A percentile compares a stretch with the other conserved stretches of the same genome.
Evolutionary conservation across 805 yeast species (phyloP).

Genomic region (Schizosaccharomyces pombe): DNA sequence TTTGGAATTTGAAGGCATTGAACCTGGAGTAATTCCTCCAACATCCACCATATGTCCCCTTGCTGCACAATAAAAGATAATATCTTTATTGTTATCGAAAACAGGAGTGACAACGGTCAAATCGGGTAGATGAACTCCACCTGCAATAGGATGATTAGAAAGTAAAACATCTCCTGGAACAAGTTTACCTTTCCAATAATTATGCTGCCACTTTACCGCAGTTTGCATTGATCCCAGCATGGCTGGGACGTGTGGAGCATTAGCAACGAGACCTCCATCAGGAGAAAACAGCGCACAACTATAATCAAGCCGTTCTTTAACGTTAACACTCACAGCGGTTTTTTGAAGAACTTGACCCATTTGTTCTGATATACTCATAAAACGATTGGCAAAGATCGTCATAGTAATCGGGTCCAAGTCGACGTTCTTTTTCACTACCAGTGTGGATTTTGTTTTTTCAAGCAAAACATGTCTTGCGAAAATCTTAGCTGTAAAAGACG

Average conservation of each 20-base stretch:
- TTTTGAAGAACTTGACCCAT: constrained; percentile 65
- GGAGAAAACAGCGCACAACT: constrained; percentile 65
- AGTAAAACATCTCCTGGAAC: constrained; percentile 53
- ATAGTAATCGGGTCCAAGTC: constrained; percentile 43
- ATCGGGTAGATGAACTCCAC: constrained; percentile 73
- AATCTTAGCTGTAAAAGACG: constrained; percentile 25
- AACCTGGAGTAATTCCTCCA: constrained; percentile 82
- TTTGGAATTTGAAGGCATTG: constrained; percentile 83
- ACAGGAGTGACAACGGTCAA: constrained; percentile 86
- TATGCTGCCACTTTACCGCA: constrained; percentile 42
- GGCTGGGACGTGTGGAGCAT: constrained; percentile 74
- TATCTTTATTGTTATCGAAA: constrained; percentile 22
- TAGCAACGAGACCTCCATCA: constrained; percentile 55
- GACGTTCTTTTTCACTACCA: neutral
- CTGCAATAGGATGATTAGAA: constrained; percentile 59
- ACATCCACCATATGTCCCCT: constrained; percentile 93
- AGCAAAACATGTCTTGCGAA: constrained; percentile 9
- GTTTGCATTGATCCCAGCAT: constrained; percentile 73
- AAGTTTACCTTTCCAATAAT: constrained; percentile 38
- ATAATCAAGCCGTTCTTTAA: constrained; percentile 61
- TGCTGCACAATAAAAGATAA: constrained; percentile 73
- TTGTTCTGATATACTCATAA: constrained; percentile 77
- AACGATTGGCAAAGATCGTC: constrained; percentile 60
- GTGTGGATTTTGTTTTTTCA: constrained; percentile 6
- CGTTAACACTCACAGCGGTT: constrained; percentile 61